Conservation (phyloP, 768 basidiomycete genomes). For the Boletus eberwhitei region DNA sequence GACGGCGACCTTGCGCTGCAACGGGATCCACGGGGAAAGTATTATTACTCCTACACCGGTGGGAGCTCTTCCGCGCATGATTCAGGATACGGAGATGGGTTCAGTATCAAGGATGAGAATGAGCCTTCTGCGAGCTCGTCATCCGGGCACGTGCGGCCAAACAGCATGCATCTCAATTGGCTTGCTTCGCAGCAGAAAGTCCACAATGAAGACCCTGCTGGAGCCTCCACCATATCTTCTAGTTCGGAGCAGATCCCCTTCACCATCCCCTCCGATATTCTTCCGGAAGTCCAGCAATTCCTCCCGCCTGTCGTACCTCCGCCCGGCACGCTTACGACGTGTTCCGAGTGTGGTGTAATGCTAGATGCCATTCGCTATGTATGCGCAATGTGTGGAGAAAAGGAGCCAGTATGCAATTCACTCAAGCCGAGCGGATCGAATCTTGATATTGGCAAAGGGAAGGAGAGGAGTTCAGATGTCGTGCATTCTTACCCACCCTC, state of each 20-base stretch:
- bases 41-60: slow-evolving; percentile 69
- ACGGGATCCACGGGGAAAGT: slow-evolving; percentile 64
- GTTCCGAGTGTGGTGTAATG: slow-evolving; percentile 73
- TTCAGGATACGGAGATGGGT: slow-evolving; percentile 51
- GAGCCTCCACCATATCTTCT: slow-evolving; percentile 14
- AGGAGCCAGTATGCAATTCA: slow-evolving; percentile 40
- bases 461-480: slow-evolving; percentile 32
- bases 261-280: slow-evolving; percentile 37
- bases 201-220: slow-evolving; percentile 18
- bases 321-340: slow-evolving; percentile 65
- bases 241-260: slow-evolving; percentile 15
- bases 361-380: slow-evolving; percentile 87
- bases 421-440: slow-evolving; percentile 7
- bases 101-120: slow-evolving; percentile 34
- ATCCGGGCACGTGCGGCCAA: slow-evolving; percentile 46
- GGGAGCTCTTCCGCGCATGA: slow-evolving; percentile 50
- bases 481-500: slow-evolving; percentile 35
- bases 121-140: slow-evolving; percentile 26
- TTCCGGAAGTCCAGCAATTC: slow-evolving; percentile 52
- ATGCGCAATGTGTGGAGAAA: slow-evolving; percentile 85
- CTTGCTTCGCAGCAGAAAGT: slow-evolving; percentile 51
- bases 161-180: slow-evolving; percentile 66
- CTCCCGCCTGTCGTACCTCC: slow-evolving; percentile 49
- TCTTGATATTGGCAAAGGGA: slow-evolving; percentile 42
- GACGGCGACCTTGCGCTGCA: slow-evolving; percentile 66